Base-by-base conservation (phyloP, 306 rosid species). In the Inga laurina region DNA sequence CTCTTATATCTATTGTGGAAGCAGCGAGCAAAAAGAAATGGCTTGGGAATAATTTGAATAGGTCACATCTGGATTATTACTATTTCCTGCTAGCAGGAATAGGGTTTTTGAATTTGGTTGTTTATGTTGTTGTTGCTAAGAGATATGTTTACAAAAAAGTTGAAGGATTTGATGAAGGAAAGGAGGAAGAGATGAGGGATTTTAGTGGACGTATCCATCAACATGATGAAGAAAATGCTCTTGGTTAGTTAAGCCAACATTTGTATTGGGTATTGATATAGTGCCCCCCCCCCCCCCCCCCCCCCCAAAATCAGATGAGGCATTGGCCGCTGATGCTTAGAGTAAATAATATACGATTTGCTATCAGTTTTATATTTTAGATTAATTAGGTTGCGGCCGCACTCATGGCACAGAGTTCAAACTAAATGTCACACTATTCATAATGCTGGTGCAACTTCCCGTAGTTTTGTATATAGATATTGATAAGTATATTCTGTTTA, bases 21-120 rank as follows among this genome's bases (percentile, higher is more conserved):
- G 16, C 15, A 27, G 68, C 68, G 12, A 62, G 68, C 37, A 62
- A 27, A 61, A 62, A 12, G 68, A 62, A 27, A 24, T 62, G 68
- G 68, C 39, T 62, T 62, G 68, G 68, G 68, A 62, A 62, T 24
- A 62, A 62, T 62, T 30, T 62, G 68, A 62, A 62, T 62, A 62
- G 35, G 37, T 62, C 68, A 62, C 68, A 62, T 27, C 7, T 62
- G 37, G 37, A 62, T 62, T 62, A 10, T 22, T 62, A 27, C 37
- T 62, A 27, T 62, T 62, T 62, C 27, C 37, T 62, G 35, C 68
- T 62, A 4, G 68, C 68, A 11, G 68, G 68, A 12, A 7, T 62
- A 24, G 68, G 68, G 37, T 11, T 62, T 4, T 11, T 62, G 37
- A 62, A 62, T 62, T 62, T 62, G 68, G 18, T 4, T 62, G 19